A percentile compares a stretch with the other conserved stretches of the same genome.
Evolutionary conservation across 2,329 filamentous ascomycete species (phyloP).

Genomic region (Hymenoscyphus fraxineus): DNA sequence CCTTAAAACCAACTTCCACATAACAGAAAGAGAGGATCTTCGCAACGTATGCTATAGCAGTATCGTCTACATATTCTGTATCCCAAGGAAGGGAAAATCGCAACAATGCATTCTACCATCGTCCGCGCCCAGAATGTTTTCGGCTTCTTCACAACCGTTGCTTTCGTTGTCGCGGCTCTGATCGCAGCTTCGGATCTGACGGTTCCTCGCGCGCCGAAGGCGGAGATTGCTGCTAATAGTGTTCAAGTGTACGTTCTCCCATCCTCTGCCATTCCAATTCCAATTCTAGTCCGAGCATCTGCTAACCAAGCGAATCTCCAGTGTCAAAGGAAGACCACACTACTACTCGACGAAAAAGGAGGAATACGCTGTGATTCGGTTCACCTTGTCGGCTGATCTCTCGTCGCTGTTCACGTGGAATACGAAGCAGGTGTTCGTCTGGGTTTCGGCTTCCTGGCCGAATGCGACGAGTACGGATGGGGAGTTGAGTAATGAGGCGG

Average conservation of each 20-base stretch:
- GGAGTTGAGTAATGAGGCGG: constrained; percentile 58
- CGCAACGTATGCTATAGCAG: constrained; percentile 8
- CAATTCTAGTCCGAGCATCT: background rate
- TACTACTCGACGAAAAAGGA: constrained; percentile 92
- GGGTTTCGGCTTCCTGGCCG: constrained; percentile 78
- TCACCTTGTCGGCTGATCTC: constrained; percentile 89
- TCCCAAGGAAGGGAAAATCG: no score
- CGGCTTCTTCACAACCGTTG: constrained; percentile 95
- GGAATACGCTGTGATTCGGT: constrained; percentile 92
- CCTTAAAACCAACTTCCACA: background rate
- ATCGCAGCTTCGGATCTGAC: constrained; percentile 78
- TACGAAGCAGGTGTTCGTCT: constrained; percentile 97
- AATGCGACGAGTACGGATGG: constrained; percentile 27
- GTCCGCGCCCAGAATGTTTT: constrained; percentile 89
- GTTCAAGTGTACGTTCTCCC: constrained; percentile 70
- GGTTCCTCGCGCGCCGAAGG: constrained; percentile 63
- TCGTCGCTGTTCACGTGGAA: constrained; percentile 97
- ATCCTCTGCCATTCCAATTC: background rate
- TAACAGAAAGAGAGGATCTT: background rate
- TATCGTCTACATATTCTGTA: background rate
- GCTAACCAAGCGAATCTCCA: constrained; percentile 36
- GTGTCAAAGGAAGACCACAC: constrained; percentile 85
- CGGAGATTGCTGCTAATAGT: constrained; percentile 64
- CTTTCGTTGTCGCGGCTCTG: constrained; percentile 72
- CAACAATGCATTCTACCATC: constrained; percentile 76